Base-by-base conservation (phyloP, 1,284 basidiomycete genomes). In the Coniferiporia weirii region DNA sequence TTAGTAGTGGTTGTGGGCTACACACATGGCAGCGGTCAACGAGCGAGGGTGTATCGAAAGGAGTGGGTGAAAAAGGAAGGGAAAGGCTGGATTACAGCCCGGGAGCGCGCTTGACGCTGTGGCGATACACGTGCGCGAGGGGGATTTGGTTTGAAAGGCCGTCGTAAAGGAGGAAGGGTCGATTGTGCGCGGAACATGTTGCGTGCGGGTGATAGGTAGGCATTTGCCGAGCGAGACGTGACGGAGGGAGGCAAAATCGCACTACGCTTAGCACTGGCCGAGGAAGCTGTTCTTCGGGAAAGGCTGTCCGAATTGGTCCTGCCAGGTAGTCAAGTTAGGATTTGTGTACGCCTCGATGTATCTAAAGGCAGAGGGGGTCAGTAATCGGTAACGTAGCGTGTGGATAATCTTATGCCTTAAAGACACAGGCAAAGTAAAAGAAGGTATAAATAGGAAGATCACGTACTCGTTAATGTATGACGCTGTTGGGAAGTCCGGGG, bases 401-500 rank as follows among this genome's bases (percentile, higher is more conserved):
- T 4, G 15, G 15, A 7, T 5, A 40, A 12, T 12, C 48, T 4
- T 32, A 22, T 4, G n/a, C 22, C 17, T 12, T n/a, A 6, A 32
- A 59, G 44, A 19, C 35, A 27, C 12, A 8, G 17, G 13, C 7
- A 8, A 27, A 35, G 35, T 15, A 34, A n/a, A 12, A 15, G 1
- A 53, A 12, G 19, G n/a, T n/a, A 40, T 4, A 20, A 53, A 43
- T 60, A 50, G 43, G 61, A 5, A 35, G 13, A 19, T 48, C 9
- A 71, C 75, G 49, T 55, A 82, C 80, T 69, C 68, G 49, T 81
- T 75, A 61, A 88, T 86, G 66, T 87, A 87, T 20, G 73, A 68
- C 40, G 73, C 73, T 0, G 90, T 92, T 0, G 89, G 90, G 63
- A 81, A 82, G 57, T 78, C 73, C n/a, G 73, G 72, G 9, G 89